These are phyloP conservation scores for Pseudopyricularia javanii DNA, from an alignment of 2,329 filamentous ascomycete species.

Conservation along the genomic window DNA sequence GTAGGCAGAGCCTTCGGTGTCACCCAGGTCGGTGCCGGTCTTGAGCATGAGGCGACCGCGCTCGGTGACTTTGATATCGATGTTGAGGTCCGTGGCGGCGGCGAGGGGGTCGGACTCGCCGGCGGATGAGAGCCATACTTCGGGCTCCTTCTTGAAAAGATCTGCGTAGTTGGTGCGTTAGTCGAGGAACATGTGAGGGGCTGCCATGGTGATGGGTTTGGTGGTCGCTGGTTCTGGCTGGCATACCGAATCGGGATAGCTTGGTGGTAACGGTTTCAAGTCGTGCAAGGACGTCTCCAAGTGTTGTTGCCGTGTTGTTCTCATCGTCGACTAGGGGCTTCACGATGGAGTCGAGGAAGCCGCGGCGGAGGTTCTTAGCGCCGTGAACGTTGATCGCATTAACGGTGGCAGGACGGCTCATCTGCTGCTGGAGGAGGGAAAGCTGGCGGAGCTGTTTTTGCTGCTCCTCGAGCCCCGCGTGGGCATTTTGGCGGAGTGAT, in stretches of 20 bases:
- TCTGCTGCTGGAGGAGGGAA: slow-evolving; percentile 46
- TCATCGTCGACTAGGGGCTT: slow-evolving; percentile 62
- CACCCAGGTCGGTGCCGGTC: slow-evolving; percentile 89
- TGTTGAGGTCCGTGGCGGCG: slow-evolving; percentile 65
- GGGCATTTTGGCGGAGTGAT: slow-evolving; percentile 24
- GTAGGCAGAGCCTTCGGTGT: slow-evolving; percentile 87
- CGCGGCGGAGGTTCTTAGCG: slow-evolving; percentile 67
- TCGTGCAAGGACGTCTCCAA: slow-evolving; percentile 66
- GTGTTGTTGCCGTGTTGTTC: slow-evolving; percentile 56
- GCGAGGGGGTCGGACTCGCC: slow-evolving; percentile 55
- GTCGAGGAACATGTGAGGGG: neutral
- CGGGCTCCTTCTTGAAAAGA: slow-evolving; percentile 76
- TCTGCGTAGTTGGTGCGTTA: slow-evolving; percentile 32
- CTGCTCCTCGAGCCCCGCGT: slow-evolving; percentile 21
- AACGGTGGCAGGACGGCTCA: slow-evolving; percentile 76
- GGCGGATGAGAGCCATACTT: slow-evolving; percentile 70
- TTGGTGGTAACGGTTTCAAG: slow-evolving; percentile 60
- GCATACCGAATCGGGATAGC: slow-evolving; percentile 67
- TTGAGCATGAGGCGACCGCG: slow-evolving; percentile 76
- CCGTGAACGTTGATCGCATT: slow-evolving; percentile 75
- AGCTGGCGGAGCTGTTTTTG: slow-evolving; percentile 17
- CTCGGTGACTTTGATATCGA: slow-evolving; percentile 68
- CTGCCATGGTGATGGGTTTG: neutral
- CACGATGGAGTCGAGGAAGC: slow-evolving; percentile 75
- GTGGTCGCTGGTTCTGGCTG: neutral